Evolutionary conservation across 2,329 filamentous ascomycete species (phyloP), one percentile per base, ranked within the genome.

Genomic region (Lizonia empirigonia): DNA sequence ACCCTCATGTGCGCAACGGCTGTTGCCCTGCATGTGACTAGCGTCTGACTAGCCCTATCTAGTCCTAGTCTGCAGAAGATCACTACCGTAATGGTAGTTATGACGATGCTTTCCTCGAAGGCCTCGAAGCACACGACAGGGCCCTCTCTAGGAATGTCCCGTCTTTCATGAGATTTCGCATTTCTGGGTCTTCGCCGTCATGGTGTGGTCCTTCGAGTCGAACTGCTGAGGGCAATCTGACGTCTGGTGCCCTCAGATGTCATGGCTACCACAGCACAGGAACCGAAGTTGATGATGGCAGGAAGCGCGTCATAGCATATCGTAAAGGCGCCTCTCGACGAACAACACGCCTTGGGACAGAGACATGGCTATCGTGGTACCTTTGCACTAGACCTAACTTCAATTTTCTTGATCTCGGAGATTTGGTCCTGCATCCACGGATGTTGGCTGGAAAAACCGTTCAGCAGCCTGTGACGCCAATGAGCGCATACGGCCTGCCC

Each of bases 21-120:
- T 52, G 55, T n/a, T 42, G 41, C 59, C 60, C 60, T 63, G 60
- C 57, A 54, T 62, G 27, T 49, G 33, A 24, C 19, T 23, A 52
- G 40, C 48, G 40, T 30, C 9, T 8, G 8, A 10, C 55, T 48
- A 57, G 13, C n/a, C 39, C 9, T n/a, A 2, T 2, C 0, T 24
- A 1, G 10, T 19, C 1, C 18, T 44, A 40, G 36, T 7, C 0
- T 1, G 13, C 4, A 16, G 47, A n/a, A 29, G 50, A 59, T 59
- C 55, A 19, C 39, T 39, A 8, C 56, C 36, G 24, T 3, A 49
- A 24, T 13, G 39, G 51, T 22, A 23, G 38, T 26, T 45, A 64
- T 64, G 61, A 64, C 61, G 61, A 52, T 32, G 6, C 15, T 23
- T 29, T 53, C 53, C 50, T 47, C 37, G 18, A 15, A 4, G 4